Base-by-base conservation (phyloP, 805 yeast genomes). In the Hanseniaspora meyeri region DNA sequence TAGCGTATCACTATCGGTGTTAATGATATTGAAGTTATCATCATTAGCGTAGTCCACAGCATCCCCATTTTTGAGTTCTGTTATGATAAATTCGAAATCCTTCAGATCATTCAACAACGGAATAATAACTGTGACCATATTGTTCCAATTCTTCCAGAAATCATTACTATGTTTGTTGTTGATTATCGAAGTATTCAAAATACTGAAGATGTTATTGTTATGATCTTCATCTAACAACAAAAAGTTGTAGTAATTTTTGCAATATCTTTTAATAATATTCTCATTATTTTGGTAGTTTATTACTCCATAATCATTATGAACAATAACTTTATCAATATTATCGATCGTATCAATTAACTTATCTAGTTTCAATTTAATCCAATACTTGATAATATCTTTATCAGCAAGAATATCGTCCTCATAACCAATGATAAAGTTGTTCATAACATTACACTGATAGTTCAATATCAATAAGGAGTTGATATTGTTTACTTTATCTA, bases 131-230 rank as follows among this genome's bases (percentile, higher is more conserved):
- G 48, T 43, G 19, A 46, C 38, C 31, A 43, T 29, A 31, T 38
- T 46, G 40, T 46, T 53, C 57, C 57, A 53, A 38, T 39, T 45
- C 20, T 53, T 53, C 57, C 57, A 53, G 20, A 53, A 53, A n/a
- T 53, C 49, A 46, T 53, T 53, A 37, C 57, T 53, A 6, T 37
- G 36, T 46, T 45, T 53, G n/a, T 42, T 53, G 19, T 53, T 53
- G 14, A 43, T 31, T 6, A 36, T 53, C 1, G 49, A 34, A 2
- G 31, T 51, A n/a, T 43, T 40, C 14, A 51, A 45, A 11, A 36
- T 43, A 14, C 34, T 14, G 16, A 51, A 36, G 1, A 45, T 12
- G 7, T 34, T 51, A 19, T 51, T 27, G 10, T 24, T 24, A 27
- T 34, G 20, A 43, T 46, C 46, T 19, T 43, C 55, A 36, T 51